Conservation (phyloP, 2,329 filamentous ascomycete species). For the Elsinoe arachidis region DNA sequence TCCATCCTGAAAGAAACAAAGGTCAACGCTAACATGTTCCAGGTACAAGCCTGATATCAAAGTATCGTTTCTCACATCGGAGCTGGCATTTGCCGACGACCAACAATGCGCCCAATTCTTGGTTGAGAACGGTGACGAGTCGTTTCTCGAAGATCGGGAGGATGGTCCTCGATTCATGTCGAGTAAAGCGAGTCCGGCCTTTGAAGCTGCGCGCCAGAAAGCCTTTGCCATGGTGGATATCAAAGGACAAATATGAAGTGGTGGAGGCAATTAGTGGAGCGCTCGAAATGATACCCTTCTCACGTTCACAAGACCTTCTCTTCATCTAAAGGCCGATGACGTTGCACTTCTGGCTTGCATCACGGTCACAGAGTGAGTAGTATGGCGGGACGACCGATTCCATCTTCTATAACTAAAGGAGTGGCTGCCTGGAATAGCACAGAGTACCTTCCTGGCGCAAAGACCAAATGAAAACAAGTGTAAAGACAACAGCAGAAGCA, state of each 20-base stretch:
- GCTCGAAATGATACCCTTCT: neutral
- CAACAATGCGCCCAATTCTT: slow-evolving; percentile 71
- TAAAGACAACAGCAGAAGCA: too few species aligned
- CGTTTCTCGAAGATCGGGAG: slow-evolving; percentile 67
- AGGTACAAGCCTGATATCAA: slow-evolving; percentile 91
- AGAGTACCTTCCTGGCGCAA: too few species aligned
- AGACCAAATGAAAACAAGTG: too few species aligned
- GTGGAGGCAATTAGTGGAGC: neutral
- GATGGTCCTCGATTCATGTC: slow-evolving; percentile 60
- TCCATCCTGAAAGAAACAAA: neutral
- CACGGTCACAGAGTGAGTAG: too few species aligned
- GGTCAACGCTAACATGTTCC: slow-evolving; percentile 8
- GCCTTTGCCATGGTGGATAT: slow-evolving; percentile 89
- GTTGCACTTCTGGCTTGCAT: too few species aligned
- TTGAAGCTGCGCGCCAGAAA: slow-evolving; percentile 62
- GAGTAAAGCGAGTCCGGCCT: slow-evolving; percentile 61
- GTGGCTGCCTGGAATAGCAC: too few species aligned
- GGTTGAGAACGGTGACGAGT: slow-evolving; percentile 66
- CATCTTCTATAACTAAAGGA: too few species aligned
- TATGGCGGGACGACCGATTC: too few species aligned
- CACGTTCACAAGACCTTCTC: neutral
- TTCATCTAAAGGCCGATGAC: too few species aligned
- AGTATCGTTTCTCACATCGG: slow-evolving; percentile 86
- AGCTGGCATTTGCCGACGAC: slow-evolving; percentile 88
- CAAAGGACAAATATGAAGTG: slow-evolving; percentile 80